A percentile compares a stretch with the other conserved stretches of the same genome.
Conservation (phyloP, 1,284 basidiomycete species). For the Cutaneotrichosporon cavernicola region DNA sequence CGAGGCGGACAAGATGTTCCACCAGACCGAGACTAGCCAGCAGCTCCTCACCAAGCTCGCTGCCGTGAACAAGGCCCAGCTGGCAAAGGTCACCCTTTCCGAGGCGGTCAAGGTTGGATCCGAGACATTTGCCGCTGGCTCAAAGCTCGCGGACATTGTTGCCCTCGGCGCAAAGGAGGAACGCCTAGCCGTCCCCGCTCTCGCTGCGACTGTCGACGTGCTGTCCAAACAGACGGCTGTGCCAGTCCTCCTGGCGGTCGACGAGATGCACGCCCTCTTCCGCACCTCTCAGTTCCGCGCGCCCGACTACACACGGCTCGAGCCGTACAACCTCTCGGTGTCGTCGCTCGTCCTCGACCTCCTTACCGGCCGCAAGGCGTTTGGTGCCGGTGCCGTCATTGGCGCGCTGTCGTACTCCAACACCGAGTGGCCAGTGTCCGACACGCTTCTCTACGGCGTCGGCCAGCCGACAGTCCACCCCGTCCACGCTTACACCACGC, state of each 20-base stretch:
- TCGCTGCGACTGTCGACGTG: constrained; percentile 65
- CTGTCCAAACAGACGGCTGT: constrained; percentile 67
- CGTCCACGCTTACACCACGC: constrained; percentile 37
- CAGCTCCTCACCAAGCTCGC: constrained; percentile 47
- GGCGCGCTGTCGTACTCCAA: constrained; percentile 41
- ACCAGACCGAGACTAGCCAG: constrained; percentile 62
- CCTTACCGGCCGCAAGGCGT: constrained; percentile 64
- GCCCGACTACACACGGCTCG: constrained; percentile 69
- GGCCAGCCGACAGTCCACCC: constrained; percentile 25
- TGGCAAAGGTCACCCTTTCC: constrained; percentile 36
- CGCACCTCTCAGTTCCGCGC: constrained; percentile 71
- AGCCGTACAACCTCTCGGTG: constrained; percentile 75
- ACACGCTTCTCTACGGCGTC: constrained; percentile 33
- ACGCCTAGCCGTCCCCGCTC: constrained; percentile 62
- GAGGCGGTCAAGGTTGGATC: constrained; percentile 44
- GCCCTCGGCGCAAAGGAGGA: constrained; percentile 62
- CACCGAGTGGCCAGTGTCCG: constrained; percentile 32
- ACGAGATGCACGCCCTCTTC: constrained; percentile 83
- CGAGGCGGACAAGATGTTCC: constrained; percentile 69
- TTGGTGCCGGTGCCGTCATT: constrained; percentile 55
- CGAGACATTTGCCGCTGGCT: constrained; percentile 56
- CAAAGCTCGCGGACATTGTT: constrained; percentile 62
- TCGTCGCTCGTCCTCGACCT: constrained; percentile 77
- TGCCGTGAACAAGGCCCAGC: constrained; percentile 46
- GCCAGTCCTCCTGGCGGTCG: constrained; percentile 80